Base-by-base conservation (phyloP, 169 alveolate genomes). In the Plasmodium relictum region DNA sequence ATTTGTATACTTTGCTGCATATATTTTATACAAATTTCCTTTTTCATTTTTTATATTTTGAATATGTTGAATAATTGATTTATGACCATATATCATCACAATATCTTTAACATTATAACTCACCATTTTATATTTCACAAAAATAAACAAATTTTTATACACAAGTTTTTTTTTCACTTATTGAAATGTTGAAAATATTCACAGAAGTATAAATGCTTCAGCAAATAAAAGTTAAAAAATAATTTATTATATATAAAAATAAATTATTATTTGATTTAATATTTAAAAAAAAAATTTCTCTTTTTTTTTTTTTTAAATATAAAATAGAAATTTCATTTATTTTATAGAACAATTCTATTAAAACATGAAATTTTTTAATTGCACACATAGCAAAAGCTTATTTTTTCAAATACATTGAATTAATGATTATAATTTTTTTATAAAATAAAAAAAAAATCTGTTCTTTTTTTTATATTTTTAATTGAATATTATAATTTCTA, bases 11-110 rank as follows among this genome's bases (percentile, higher is more conserved):
- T 68, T 65, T 3, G 65, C 90, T 65, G 56, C 73, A 70, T 80
- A 80, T 6, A 80, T 65, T 26, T 65, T 66, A 26, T 44, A 16
- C 14, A 20, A 14, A 16, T 68, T 56, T 24, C 16, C 16, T 42
- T 80, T 52, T 68, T 31, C 65, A 42, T 26, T 22, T 39, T 22
- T 10, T 9, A 52, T 18, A 31, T 80, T 24, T 41, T 68, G 20
- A 39, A 80, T 52, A 6, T 39, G 37, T 41, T 52, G 48, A 0
- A 80, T 54, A 31, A 54, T 68, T 24, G 90, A 69, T 48, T 80
- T 80, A 61, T 68, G 78, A 48, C 90, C 90, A 68, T 80, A 80
- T 26, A 80, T 52, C 90, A 80, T 80, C 37, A 80, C 90, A 45
- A 50, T 69, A 44, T 80, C 90, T 9, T 80, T 58, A 24, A 66